Base-by-base conservation (phyloP, 192 early-diverging fungal species). In the Pilaira anomala region DNA sequence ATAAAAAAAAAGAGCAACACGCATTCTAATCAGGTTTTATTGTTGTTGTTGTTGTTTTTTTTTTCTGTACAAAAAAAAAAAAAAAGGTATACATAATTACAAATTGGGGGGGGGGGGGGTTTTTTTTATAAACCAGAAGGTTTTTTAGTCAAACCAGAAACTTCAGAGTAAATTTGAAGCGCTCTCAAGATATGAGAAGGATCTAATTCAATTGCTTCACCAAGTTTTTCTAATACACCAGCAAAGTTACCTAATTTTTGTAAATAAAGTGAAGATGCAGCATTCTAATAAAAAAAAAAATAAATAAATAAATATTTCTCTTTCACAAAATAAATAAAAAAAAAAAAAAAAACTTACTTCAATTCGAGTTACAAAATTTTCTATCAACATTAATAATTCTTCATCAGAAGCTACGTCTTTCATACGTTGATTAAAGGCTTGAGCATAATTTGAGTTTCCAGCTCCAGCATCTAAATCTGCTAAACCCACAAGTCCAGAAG, bases 121-220 rank as follows among this genome's bases (percentile, higher is more conserved):
- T 36, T 36, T 36, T 1, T 36, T 36, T 36, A 36, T 36, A 36
- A 36, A 36, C 33, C 33, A 36, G 33, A 36, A 36, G 33, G 44
- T 46, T 46, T 14, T 2, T 46, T 46, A 16, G 19, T 51, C n/a
- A 62, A 48, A 13, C 76, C 71, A 54, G 75, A 62, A 21, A 76
- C 67, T 56, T 75, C 66, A 48, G 81, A 72, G 67, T 86, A 86
- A 72, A 87, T 84, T 64, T 88, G 87, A 39, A 88, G 64, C 3
- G 86, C 85, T 3, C 78, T 66, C 12, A 88, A 28, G 51, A 89
- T 79, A 50, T 88, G 81, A 18, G 69, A 68, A 4, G 83, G 83
- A 63, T 88, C 87, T 1, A 81, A 65, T 25, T 77, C 79, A 57
- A 87, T 77, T 2, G 80, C 80, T 28, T 82, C 76, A 26, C 86